phyloP scores from a whole-genome alignment of 805 yeast genomes.

The Jamesozyma rosinii region DNA sequence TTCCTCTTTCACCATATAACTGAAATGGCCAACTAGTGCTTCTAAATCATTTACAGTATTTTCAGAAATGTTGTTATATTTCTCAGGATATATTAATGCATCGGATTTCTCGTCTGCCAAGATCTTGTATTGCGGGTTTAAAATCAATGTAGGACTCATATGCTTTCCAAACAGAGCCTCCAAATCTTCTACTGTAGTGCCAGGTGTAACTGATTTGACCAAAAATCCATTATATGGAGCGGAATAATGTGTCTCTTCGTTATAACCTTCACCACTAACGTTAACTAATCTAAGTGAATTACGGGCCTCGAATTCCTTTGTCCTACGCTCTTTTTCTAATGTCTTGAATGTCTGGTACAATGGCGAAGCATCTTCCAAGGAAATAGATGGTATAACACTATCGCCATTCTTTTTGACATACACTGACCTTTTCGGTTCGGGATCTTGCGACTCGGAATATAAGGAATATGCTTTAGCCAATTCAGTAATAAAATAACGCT shows the following conservation, averaged over 20 bases:
- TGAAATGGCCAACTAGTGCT: conserved; percentile 31
- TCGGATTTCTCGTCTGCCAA: conserved; percentile 4
- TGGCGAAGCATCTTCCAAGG: conserved; percentile 28
- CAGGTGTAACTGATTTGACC: conserved; percentile 45
- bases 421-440: conserved; percentile 70
- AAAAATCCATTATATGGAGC: conserved; percentile 43
- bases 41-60: conserved; percentile 38
- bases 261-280: conserved; percentile 16
- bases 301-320: conserved; percentile 23
- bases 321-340: conserved; percentile 29
- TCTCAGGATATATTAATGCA: conserved; percentile 27
- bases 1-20: conserved; percentile 18
- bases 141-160: conserved; percentile 23
- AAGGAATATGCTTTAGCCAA: conserved; percentile 51
- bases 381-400: conserved; percentile 14
- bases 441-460: conserved; percentile 67
- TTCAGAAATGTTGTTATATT: conserved; percentile 29
- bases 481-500: conserved; percentile 62
- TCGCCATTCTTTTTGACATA: conserved; percentile 38
- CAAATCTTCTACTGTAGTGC: conserved; percentile 41
- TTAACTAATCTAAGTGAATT: conserved; percentile 19
- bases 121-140: conserved; percentile 17
- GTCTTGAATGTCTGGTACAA: conserved; percentile 38
- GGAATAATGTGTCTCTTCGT: conserved; percentile 9
- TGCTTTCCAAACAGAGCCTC: conserved; percentile 29